Percentiles rank a stretch among this genome's conserved stretches.
Conservation (phyloP, 345 rosid species). For the Lepidium africanum region DNA sequence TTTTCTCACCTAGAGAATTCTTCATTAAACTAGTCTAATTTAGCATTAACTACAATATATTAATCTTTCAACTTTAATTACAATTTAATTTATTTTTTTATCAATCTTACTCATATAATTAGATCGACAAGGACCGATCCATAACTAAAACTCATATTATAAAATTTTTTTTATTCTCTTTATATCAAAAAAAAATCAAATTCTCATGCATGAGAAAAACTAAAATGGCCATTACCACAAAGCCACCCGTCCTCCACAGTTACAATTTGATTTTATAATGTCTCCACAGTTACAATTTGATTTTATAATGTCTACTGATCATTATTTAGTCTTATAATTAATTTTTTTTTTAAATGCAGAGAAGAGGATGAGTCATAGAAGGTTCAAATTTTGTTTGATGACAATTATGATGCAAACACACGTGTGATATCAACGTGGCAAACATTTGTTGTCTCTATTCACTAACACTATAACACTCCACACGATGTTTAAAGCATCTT, state of each 20-base stretch:
- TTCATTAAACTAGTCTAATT: neutral
- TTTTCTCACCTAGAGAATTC: slow-evolving; percentile 10
- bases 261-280: too few species aligned
- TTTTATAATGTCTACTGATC: neutral
- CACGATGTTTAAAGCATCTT: neutral
- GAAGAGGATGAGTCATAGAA: slow-evolving; percentile 11
- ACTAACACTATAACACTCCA: neutral
- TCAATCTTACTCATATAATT: too few species aligned
- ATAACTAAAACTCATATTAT: too few species aligned
- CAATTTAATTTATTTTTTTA: too few species aligned
- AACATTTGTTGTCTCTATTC: slow-evolving; percentile 2
- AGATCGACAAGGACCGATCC: too few species aligned
- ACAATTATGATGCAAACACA: slow-evolving; percentile 9
- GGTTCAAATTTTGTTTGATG: neutral
- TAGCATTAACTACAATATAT: neutral
- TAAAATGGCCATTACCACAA: too few species aligned
- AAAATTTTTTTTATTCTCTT: too few species aligned
- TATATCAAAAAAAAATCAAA: too few species aligned
- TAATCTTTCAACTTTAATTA: neutral
- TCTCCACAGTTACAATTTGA: too few species aligned
- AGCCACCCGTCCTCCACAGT: too few species aligned
- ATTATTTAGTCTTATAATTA: neutral
- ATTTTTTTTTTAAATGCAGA: neutral
- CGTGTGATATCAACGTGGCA: slow-evolving; percentile 17
- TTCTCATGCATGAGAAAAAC: too few species aligned